Percentiles rank a stretch among this genome's conserved stretches.
These are phyloP conservation scores for Rhodomyrtus psidioides DNA, from an alignment of 441 rosid genomes.

Conservation along the genomic window DNA sequence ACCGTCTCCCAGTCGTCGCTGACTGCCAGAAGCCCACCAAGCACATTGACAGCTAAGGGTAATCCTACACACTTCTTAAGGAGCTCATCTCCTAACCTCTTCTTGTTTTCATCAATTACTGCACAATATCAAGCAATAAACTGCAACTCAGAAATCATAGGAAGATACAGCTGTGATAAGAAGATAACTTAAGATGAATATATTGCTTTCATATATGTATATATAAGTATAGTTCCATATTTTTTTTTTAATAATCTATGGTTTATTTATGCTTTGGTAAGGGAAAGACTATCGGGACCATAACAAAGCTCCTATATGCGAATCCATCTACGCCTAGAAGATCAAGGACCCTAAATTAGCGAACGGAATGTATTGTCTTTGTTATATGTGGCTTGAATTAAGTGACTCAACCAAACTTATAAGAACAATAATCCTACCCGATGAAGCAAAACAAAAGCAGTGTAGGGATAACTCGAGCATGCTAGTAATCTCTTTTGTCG, in stretches of 20 bases:
- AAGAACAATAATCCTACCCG: too few species aligned
- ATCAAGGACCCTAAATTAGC: too few species aligned
- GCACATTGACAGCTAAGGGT: background rate
- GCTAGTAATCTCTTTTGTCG: background rate
- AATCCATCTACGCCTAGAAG: too few species aligned
- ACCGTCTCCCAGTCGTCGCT: rapidly evolving
- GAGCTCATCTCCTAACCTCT: background rate
- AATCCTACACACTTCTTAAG: background rate
- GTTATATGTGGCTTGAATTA: too few species aligned
- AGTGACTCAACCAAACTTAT: too few species aligned
- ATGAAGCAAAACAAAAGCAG: too few species aligned
- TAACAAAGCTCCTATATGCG: background rate
- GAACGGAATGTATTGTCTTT: too few species aligned
- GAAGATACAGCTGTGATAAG: background rate
- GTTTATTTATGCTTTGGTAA: background rate
- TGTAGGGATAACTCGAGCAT: too few species aligned
- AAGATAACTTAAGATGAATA: background rate
- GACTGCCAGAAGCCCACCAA: rapidly evolving
- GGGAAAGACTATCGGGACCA: background rate
- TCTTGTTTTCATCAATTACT: background rate
- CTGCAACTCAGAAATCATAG: rapidly evolving
- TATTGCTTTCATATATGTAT: too few species aligned
- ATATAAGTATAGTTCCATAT: too few species aligned
- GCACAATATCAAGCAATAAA: background rate
- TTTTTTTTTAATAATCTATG: rapidly evolving